Evolutionary conservation across 495 filamentous ascomycete genomes (phyloP).

Genomic region (Aspergillus conjunctus): DNA sequence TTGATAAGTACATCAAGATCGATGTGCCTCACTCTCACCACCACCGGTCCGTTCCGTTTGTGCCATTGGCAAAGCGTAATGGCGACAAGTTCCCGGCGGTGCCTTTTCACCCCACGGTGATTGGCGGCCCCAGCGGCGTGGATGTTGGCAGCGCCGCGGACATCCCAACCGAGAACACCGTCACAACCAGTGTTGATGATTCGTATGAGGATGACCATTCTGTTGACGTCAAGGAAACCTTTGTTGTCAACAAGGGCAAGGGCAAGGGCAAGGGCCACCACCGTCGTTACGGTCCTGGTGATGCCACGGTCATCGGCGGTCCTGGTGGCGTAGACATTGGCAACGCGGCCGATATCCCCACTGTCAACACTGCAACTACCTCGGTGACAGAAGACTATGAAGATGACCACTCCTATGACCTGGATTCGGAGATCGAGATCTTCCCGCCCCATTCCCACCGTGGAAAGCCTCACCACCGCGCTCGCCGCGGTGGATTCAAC

Average conservation of each 20-base stretch:
- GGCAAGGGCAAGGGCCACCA: no score
- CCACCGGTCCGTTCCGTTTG: neutral
- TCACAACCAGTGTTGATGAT: neutral
- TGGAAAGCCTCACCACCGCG: neutral
- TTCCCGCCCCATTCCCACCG: no score
- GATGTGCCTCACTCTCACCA: neutral
- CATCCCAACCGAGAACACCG: neutral
- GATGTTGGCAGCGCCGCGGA: constrained; percentile 16
- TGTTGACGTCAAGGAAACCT: no score
- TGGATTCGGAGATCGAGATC: neutral
- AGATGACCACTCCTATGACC: constrained; percentile 17
- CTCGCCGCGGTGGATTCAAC: neutral
- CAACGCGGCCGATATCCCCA: constrained; percentile 8
- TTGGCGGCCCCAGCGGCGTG: constrained; percentile 15
- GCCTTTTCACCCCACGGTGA: neutral
- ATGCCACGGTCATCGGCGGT: constrained; percentile 9
- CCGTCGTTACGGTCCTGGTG: no score
- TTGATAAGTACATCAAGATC: constrained; percentile 3
- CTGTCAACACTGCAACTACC: neutral
- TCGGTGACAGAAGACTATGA: neutral
- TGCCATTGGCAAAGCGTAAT: neutral
- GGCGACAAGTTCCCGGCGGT: constrained; percentile 1
- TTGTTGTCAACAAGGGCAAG: no score
- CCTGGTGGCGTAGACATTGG: constrained; percentile 7
- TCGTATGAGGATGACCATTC: constrained; percentile 16